Evolutionary conservation across 2,329 filamentous ascomycete genomes (phyloP), one percentile per base, ranked within the genome.

Genomic region (Pyrenophora teres): DNA sequence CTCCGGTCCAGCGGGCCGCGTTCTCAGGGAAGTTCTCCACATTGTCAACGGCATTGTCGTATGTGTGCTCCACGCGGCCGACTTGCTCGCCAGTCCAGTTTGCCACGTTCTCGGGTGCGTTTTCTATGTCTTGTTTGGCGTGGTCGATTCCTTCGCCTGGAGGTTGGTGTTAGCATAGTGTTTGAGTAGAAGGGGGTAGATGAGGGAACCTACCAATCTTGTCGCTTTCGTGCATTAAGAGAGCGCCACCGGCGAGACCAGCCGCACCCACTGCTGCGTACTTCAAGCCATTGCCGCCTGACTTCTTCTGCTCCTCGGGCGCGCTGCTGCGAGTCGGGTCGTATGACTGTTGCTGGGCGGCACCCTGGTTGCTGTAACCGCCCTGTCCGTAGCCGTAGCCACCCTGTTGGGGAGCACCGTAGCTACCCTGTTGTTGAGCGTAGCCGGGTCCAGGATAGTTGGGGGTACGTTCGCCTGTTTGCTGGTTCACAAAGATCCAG

Each of bases 401-500:
- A 13, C 44, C 44, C 36, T 59, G 53, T 31, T 36, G 41, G 6
- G 39, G 55, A 18, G 44, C 46, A 8, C 57, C 59, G 21, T 62
- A 59, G 45, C 48, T 49, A 16, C 57, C 54, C 31, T 62, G 62
- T 21, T 63, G 61, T 18, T 62, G 61, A 5, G 56, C 60, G 30
- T 64, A 65, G 3, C 57, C 63, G 1, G 60, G 60, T 7, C 60
- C 60, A 2, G 63, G 63, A 18, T 67, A 65, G 3, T 60, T 58
- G 40, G 40, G 61, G 33, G 63, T 67, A 16, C 62, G 63, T 33
- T 65, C 62, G 40, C 62, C 60, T 8, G 52, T 60, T 13, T 64
- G 60, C 41, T 67, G 63, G 45, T 67, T 67, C 16, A 67, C 54
- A 21, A 67, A 67, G n/a, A 67, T 6, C 62, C 62, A 67, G 21